These are phyloP conservation scores for Mycena vulgaris DNA, from an alignment of 768 basidiomycete genomes.

Conservation along the genomic window DNA sequence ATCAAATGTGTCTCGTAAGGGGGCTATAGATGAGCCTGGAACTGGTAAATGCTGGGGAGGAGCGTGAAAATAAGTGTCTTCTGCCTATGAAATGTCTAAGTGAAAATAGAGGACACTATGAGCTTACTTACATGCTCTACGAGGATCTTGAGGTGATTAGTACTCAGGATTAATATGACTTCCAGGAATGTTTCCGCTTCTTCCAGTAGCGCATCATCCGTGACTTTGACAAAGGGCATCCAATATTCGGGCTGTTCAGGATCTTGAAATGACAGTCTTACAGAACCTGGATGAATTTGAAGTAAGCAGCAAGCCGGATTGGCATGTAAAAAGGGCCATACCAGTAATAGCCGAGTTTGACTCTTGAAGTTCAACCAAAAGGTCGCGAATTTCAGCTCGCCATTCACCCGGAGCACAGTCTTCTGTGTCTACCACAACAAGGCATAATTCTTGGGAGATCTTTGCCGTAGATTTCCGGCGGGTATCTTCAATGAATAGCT, in stretches of 20 bases:
- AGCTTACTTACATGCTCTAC: background rate
- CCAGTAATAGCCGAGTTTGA: slow-evolving; percentile 6
- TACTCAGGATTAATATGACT: background rate
- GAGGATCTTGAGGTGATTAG: background rate
- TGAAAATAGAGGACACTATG: too few species aligned
- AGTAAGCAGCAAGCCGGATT: background rate
- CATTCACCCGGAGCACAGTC: background rate
- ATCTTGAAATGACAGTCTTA: background rate
- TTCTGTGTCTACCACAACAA: background rate
- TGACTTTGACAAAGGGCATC: slow-evolving; percentile 13
- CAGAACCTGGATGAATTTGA: background rate
- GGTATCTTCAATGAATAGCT: slow-evolving; percentile 3
- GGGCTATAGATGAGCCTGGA: background rate
- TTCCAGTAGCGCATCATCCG: slow-evolving; percentile 5
- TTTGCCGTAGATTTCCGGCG: background rate
- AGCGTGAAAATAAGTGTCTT: background rate
- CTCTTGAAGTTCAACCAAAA: background rate
- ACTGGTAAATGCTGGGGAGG: background rate
- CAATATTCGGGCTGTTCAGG: background rate
- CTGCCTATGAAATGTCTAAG: background rate
- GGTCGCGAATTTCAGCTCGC: background rate
- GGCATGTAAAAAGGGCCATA: background rate
- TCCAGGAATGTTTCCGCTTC: background rate
- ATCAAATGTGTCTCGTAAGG: background rate
- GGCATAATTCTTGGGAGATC: background rate